These are phyloP conservation scores for Exophiala sideris DNA, from an alignment of 2,329 filamentous ascomycete species.

Conservation along the genomic window DNA sequence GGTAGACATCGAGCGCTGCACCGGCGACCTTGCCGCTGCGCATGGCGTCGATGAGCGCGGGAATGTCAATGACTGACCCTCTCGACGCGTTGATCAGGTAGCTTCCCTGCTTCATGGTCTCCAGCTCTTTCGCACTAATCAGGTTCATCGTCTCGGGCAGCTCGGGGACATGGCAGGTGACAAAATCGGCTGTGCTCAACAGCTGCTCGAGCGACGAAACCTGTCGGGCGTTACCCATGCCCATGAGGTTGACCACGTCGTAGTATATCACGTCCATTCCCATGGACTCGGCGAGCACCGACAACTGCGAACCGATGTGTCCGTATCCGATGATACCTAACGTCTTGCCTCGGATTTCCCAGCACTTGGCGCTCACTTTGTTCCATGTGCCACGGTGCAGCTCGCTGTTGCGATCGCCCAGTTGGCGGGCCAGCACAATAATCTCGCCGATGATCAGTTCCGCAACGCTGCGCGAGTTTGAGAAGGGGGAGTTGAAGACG, in stretches of 20 bases:
- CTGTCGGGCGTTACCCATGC: constrained; percentile 81
- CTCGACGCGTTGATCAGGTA: constrained; percentile 97
- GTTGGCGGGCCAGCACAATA: constrained; percentile 83
- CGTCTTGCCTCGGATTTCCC: constrained; percentile 97
- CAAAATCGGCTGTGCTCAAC: constrained; percentile 78
- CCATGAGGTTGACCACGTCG: constrained; percentile 92
- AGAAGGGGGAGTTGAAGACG: constrained; percentile 98
- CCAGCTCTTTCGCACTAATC: constrained; percentile 76
- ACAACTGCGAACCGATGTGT: constrained; percentile 94
- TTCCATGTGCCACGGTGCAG: constrained; percentile 96
- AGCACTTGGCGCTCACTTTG: constrained; percentile 94
- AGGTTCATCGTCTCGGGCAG: constrained; percentile 88
- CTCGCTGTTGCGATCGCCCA: constrained; percentile 89
- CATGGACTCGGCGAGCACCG: constrained; percentile 93
- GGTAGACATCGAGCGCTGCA: constrained; percentile 94
- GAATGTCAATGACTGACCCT: constrained; percentile 90
- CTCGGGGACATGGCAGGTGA: constrained; percentile 92
- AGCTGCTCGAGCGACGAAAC: constrained; percentile 74
- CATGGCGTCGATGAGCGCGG: constrained; percentile 83
- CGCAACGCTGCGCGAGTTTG: constrained; percentile 93
- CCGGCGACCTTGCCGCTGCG: constrained; percentile 82
- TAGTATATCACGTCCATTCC: constrained; percentile 98
- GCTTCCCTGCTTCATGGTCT: constrained; percentile 85
- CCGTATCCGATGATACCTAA: constrained; percentile 96
- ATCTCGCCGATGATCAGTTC: constrained; percentile 95